Percentiles rank a stretch among this genome's conserved stretches.
Conservation (phyloP, 106 monocot species). For the Dendrobium officinale region DNA sequence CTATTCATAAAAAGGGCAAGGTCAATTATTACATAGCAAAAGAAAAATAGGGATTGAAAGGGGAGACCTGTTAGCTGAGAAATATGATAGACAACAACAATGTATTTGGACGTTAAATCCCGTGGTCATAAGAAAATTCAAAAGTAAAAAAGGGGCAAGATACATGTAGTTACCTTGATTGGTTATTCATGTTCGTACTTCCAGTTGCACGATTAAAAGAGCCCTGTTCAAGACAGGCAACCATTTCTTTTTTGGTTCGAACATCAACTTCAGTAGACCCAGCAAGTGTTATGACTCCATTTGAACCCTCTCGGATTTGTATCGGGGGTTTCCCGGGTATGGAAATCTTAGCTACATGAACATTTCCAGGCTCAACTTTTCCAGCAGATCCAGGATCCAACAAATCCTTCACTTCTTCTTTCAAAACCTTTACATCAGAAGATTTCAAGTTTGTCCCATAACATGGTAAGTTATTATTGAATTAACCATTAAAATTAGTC, state of each 20-base stretch:
- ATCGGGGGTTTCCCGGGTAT: slow-evolving; percentile 81
- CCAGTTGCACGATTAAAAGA: slow-evolving; percentile 87
- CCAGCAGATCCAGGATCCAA: slow-evolving; percentile 49
- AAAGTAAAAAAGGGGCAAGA: neutral
- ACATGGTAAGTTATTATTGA: neutral
- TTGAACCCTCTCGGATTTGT: slow-evolving; percentile 94
- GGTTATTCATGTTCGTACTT: slow-evolving; percentile 99
- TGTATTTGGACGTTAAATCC: neutral
- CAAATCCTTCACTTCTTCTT: slow-evolving; percentile 98
- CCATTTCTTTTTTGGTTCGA: slow-evolving; percentile 80
- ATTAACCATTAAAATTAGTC: neutral
- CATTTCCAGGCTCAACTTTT: slow-evolving; percentile 58
- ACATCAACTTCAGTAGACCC: slow-evolving; percentile 94
- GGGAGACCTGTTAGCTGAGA: neutral
- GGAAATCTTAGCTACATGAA: slow-evolving; percentile 43
- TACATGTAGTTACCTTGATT: slow-evolving; percentile 59
- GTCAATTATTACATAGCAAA: neutral
- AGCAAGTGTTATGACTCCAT: slow-evolving; percentile 91
- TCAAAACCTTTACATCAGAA: slow-evolving; percentile 65
- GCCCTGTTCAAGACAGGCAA: slow-evolving; percentile 83
- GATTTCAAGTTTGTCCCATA: slow-evolving; percentile 1
- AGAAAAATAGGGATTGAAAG: neutral
- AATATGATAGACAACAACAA: neutral
- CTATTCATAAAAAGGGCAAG: neutral
- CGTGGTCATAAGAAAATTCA: neutral